A percentile compares a stretch with the other conserved stretches of the same genome.
phyloP scores from a whole-genome alignment of 805 yeast genomes.

The Wickerhamiella azymoides region DNA sequence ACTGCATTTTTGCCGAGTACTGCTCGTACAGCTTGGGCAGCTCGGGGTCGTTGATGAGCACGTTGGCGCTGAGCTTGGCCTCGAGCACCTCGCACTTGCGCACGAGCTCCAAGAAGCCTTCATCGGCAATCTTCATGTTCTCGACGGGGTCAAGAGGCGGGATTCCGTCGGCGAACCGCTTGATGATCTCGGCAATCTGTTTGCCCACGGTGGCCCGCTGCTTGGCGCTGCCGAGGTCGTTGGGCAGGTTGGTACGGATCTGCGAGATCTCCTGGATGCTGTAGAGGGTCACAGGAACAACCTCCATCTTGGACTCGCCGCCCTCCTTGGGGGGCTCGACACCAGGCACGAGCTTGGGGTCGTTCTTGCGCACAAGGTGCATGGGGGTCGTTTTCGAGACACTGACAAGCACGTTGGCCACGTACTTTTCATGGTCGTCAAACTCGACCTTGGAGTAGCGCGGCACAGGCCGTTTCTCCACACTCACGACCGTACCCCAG shows the following conservation, averaged over 20 bases:
- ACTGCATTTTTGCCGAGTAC: slow-evolving; percentile 49
- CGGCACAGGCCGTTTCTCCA: slow-evolving; percentile 44
- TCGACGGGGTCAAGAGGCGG: slow-evolving; percentile 85
- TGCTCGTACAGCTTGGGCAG: slow-evolving; percentile 48
- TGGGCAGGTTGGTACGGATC: slow-evolving; percentile 67
- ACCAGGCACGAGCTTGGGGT: slow-evolving; percentile 73
- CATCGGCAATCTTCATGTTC: slow-evolving; percentile 81
- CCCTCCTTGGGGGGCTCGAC: slow-evolving; percentile 65
- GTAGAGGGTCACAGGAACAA: slow-evolving; percentile 71
- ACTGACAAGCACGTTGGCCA: slow-evolving; percentile 76
- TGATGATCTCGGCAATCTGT: slow-evolving; percentile 64
- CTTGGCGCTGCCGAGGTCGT: slow-evolving; percentile 37
- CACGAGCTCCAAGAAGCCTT: slow-evolving; percentile 54
- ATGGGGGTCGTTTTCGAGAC: slow-evolving; percentile 59
- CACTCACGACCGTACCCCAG: slow-evolving; percentile 87
- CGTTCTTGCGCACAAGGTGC: slow-evolving; percentile 60
- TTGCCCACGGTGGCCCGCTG: slow-evolving; percentile 45
- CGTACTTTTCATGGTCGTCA: slow-evolving; percentile 78
- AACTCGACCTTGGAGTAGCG: slow-evolving; percentile 41
- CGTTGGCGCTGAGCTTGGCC: slow-evolving; percentile 54
- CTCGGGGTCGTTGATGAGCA: slow-evolving; percentile 37
- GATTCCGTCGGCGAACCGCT: slow-evolving; percentile 78
- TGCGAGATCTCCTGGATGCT: slow-evolving; percentile 67
- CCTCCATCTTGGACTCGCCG: slow-evolving; percentile 58
- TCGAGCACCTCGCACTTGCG: slow-evolving; percentile 76